Evolutionary conservation across 2,329 filamentous ascomycete genomes (phyloP).

Genomic region (Cercospora brassicicola): DNA sequence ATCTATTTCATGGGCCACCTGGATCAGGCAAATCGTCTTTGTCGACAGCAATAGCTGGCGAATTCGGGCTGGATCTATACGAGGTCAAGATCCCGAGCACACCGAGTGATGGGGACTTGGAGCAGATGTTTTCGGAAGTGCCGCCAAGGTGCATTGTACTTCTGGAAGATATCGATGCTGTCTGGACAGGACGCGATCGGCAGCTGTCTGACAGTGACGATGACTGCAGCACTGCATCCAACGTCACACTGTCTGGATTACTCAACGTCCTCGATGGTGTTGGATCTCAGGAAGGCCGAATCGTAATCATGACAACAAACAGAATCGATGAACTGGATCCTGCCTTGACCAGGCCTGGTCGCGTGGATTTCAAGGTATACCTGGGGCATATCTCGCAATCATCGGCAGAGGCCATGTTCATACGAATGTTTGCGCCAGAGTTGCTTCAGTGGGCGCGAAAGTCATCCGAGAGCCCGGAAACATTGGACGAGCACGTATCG

Average conservation of each 20-base stretch:
- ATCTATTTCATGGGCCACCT: constrained; percentile 70
- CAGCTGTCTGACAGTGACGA: constrained; percentile 27
- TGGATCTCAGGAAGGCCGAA: constrained; percentile 70
- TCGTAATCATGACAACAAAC: constrained; percentile 80
- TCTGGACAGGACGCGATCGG: constrained; percentile 33
- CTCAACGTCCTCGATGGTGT: constrained; percentile 81
- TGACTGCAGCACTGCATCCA: constrained; percentile 52
- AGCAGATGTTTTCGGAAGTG: constrained; percentile 42
- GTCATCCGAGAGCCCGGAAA: constrained; percentile 6
- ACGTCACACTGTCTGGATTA: constrained; percentile 62
- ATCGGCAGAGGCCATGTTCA: constrained; percentile 30
- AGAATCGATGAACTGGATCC: constrained; percentile 69
- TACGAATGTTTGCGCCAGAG: constrained; percentile 31
- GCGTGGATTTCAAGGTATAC: constrained; percentile 55
- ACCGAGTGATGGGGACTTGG: constrained; percentile 61
- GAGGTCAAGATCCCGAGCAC: constrained; percentile 46
- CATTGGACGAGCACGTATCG: constrained; percentile 26
- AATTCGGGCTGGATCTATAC: constrained; percentile 43
- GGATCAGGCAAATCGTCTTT: constrained; percentile 35
- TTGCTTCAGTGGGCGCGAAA: constrained; percentile 23
- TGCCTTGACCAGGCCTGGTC: constrained; percentile 69
- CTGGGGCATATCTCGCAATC: constrained; percentile 27
- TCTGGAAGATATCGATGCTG: constrained; percentile 48
- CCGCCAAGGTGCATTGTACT: constrained; percentile 46
- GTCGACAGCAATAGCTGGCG: constrained; percentile 43